Conservation (phyloP, 2,329 filamentous ascomycete genomes). For the Cladosporium sp. region DNA sequence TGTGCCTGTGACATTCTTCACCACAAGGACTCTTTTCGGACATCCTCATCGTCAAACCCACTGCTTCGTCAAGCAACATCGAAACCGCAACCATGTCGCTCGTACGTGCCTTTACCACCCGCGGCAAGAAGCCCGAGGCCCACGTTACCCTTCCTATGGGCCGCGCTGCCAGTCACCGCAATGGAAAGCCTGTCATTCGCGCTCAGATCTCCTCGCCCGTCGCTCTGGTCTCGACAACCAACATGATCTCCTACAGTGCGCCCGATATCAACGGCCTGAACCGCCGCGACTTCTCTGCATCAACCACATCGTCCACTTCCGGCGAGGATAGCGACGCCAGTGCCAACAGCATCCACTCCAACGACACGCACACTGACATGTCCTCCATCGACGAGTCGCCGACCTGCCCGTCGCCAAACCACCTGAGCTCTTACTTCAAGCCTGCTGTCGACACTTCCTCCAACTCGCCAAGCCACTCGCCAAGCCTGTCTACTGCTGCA, state of each 20-base stretch:
- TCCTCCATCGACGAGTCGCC: slow-evolving; percentile 53
- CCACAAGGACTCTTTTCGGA: neutral
- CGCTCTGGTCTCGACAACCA: slow-evolving; percentile 88
- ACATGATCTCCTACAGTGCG: slow-evolving; percentile 93
- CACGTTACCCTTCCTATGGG: slow-evolving; percentile 35
- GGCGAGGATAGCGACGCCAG: slow-evolving; percentile 73
- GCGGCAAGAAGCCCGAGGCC: slow-evolving; percentile 59
- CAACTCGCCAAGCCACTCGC: slow-evolving; percentile 44
- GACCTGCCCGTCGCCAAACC: slow-evolving; percentile 56
- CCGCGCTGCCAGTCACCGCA: slow-evolving; percentile 51
- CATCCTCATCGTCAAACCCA: neutral
- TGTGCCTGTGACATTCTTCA: neutral
- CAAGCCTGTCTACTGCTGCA: slow-evolving; percentile 59
- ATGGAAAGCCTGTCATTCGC: slow-evolving; percentile 55
- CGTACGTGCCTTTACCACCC: slow-evolving; percentile 72
- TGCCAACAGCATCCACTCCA: slow-evolving; percentile 54
- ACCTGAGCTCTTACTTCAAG: slow-evolving; percentile 61
- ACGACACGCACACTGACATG: slow-evolving; percentile 66
- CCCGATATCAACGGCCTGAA: slow-evolving; percentile 65
- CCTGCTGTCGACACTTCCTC: slow-evolving; percentile 42
- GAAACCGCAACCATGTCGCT: slow-evolving; percentile 54
- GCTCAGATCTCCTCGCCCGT: slow-evolving; percentile 84
- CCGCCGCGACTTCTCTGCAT: slow-evolving; percentile 31
- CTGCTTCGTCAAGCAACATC: slow-evolving; percentile 15
- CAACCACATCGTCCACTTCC: slow-evolving; percentile 60